Evolutionary conservation across 768 basidiomycete species (phyloP).

Genomic region (Asterophora parasitica): DNA sequence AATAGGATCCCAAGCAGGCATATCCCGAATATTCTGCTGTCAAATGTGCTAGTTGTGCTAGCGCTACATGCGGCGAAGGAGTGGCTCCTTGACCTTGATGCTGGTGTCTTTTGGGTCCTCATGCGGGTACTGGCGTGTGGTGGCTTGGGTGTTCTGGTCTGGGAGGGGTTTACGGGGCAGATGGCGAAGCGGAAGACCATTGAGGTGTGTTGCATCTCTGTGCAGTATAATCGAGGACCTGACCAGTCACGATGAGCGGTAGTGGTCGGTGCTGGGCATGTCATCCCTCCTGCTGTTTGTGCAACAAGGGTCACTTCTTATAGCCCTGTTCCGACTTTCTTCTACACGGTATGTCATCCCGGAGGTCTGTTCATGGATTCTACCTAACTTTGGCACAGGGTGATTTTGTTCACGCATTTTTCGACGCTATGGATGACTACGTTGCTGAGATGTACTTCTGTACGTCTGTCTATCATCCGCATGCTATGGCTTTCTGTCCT

Average conservation of each 20-base stretch:
- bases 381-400: conserved; percentile 37
- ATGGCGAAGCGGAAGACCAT: conserved; percentile 48
- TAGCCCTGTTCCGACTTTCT: conserved; percentile 63
- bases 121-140: conserved; percentile 70
- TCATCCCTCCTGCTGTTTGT: conserved; percentile 65
- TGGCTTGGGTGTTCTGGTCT: conserved; percentile 58
- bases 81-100: conserved; percentile 59
- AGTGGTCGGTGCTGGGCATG: conserved; percentile 73
- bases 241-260: background rate
- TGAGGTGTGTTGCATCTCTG: conserved; percentile 39
- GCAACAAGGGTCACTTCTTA: conserved; percentile 62
- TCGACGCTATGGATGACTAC: conserved; percentile 62
- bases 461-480: conserved; percentile 22
- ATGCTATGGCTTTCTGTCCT: background rate
- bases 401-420: conserved; percentile 66
- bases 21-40: conserved; percentile 52
- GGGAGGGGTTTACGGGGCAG: conserved; percentile 55
- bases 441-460: conserved; percentile 43
- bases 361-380: background rate
- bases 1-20: conserved; percentile 48
- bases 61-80: conserved; percentile 63
- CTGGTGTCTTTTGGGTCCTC: conserved; percentile 72
- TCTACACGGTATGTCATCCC: conserved; percentile 52
- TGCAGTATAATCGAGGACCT: conserved; percentile 6
- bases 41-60: conserved; percentile 60